phyloP scores from a whole-genome alignment of 768 basidiomycete genomes.

The Hysterangium stoloniferum region DNA sequence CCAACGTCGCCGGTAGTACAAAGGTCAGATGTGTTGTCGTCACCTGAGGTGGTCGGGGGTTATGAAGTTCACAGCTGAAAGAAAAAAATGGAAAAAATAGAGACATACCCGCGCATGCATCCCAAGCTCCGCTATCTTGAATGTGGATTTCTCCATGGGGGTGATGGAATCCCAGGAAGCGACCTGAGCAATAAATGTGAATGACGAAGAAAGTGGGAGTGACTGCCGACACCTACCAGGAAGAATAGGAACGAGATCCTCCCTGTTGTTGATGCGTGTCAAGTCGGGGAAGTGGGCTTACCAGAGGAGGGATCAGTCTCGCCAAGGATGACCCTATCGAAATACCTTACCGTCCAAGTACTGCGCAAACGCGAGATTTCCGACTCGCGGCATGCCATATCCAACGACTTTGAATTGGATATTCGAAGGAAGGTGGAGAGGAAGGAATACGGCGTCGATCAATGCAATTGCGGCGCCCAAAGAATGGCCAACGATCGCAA shows the following conservation, averaged over 20 bases:
- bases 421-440: slow-evolving; percentile 38
- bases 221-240: slow-evolving; percentile 16
- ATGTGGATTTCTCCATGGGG: slow-evolving; percentile 26
- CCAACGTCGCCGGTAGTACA: slow-evolving; percentile 49
- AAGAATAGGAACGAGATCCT: slow-evolving; percentile 17
- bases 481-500: slow-evolving; percentile 43
- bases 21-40: slow-evolving; percentile 47
- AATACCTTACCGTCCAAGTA: slow-evolving; percentile 31
- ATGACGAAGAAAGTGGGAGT: too few relatives aligned
- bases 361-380: slow-evolving; percentile 42
- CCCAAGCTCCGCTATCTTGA: slow-evolving; percentile 41
- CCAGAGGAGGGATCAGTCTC: not conserved
- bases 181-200: not conserved
- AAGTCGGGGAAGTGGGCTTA: slow-evolving; percentile 32
- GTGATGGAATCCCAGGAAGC: slow-evolving; percentile 20
- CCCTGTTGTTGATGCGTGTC: slow-evolving; percentile 48
- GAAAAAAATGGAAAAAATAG: slow-evolving; percentile 1
- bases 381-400: slow-evolving; percentile 44
- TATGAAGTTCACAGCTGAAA: too few relatives aligned
- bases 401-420: slow-evolving; percentile 35
- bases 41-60: too few relatives aligned
- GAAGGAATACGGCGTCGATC: slow-evolving; percentile 44
- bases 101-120: slow-evolving; percentile 41
- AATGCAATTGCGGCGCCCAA: slow-evolving; percentile 49
- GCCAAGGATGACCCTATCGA: not conserved